Evolutionary conservation across 2,329 filamentous ascomycete species (phyloP).

Genomic region (Pseudogymnoascus sp.): DNA sequence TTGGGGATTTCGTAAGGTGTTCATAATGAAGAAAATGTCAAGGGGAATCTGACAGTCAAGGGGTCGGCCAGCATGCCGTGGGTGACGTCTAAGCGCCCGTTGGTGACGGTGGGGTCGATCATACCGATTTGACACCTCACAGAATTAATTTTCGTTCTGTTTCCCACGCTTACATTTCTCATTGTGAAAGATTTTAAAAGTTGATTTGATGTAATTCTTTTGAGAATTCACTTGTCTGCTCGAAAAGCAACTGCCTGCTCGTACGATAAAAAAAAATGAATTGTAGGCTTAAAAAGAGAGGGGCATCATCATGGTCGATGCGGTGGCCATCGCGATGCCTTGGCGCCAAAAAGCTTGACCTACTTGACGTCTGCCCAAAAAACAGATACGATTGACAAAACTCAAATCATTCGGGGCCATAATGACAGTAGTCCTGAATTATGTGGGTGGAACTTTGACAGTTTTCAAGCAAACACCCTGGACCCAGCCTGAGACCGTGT

Average conservation of each 20-base stretch:
- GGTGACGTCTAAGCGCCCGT: background rate
- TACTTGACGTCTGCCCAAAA: background rate
- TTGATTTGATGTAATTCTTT: background rate
- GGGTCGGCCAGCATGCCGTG: background rate
- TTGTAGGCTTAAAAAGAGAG: background rate
- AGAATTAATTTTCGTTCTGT: background rate
- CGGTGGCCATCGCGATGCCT: background rate
- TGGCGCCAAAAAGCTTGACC: constrained; percentile 2
- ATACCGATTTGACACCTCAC: background rate
- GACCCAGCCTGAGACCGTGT: background rate
- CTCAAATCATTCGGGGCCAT: background rate
- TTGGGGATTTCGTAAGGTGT: background rate
- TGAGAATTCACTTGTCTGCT: background rate
- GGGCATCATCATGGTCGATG: background rate
- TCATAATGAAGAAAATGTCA: background rate
- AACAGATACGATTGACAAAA: background rate
- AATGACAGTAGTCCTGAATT: background rate
- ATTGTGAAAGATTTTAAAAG: background rate
- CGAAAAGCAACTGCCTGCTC: background rate
- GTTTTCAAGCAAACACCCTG: constrained; percentile 5
- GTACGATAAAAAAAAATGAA: background rate
- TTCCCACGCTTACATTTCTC: background rate
- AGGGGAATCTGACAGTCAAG: background rate
- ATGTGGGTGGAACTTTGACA: constrained; percentile 4
- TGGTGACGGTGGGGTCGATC: background rate